Conservation (phyloP, 768 basidiomycete species). For the Naganishia vishniacii region DNA sequence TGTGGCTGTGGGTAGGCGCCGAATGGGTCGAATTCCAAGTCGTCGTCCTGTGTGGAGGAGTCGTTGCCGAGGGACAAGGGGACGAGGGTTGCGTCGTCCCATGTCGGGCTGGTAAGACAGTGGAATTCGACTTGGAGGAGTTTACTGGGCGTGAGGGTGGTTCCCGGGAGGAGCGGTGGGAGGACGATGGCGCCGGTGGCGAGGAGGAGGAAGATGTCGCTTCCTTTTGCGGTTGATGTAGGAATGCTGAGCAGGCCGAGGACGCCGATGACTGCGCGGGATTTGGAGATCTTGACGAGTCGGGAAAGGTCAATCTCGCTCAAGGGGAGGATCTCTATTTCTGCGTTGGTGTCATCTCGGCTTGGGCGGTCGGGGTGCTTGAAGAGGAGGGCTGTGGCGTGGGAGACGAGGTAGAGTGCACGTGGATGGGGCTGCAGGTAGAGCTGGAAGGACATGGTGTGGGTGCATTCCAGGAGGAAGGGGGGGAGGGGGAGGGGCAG, state of each 20-base stretch:
- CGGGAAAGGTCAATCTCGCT: constrained; percentile 64
- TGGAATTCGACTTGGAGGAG: constrained; percentile 88
- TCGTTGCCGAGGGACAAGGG: background rate
- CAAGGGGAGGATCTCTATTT: constrained; percentile 78
- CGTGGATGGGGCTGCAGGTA: constrained; percentile 42
- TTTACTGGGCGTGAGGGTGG: constrained; percentile 57
- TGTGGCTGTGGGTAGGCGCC: constrained; percentile 49
- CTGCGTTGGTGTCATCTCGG: constrained; percentile 45
- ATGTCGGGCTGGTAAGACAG: constrained; percentile 58
- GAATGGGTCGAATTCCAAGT: background rate
- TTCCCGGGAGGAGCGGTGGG: constrained; percentile 57
- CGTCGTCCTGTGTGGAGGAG: constrained; percentile 6
- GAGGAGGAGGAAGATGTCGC: constrained; percentile 75
- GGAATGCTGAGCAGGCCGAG: constrained; percentile 57
- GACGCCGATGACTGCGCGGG: constrained; percentile 68
- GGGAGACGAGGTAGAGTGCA: constrained; percentile 40
- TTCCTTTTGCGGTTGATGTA: constrained; percentile 33
- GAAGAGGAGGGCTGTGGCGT: constrained; percentile 43
- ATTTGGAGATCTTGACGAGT: constrained; percentile 63
- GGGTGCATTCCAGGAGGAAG: background rate
- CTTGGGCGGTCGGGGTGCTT: constrained; percentile 39
- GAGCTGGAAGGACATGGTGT: constrained; percentile 32
- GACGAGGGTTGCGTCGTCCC: constrained; percentile 61
- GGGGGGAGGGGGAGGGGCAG: too few species aligned
- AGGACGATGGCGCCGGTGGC: constrained; percentile 67